Percentiles rank a stretch among this genome's conserved stretches.
Evolutionary conservation across 1,139 yeast species (phyloP).

Genomic region (Neolecta irregularis): DNA sequence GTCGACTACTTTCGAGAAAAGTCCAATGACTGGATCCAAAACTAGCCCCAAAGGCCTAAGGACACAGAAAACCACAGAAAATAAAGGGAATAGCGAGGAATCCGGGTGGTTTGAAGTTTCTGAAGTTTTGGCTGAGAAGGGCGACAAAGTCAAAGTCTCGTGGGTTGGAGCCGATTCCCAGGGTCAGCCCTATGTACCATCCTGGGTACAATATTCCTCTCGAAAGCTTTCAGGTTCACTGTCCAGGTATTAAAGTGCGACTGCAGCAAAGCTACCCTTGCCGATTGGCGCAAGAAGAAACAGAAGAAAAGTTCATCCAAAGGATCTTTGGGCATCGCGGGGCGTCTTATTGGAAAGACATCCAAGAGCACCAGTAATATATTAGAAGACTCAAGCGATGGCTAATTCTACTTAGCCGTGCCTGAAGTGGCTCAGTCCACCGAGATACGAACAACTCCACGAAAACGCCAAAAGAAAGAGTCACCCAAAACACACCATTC

Average conservation of each 20-base stretch:
- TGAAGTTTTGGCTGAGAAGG: slow-evolving; percentile 1
- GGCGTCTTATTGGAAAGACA: too few relatives aligned
- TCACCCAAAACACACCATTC: too few relatives aligned
- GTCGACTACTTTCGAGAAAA: background rate
- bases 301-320: too few relatives aligned
- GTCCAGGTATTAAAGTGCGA: background rate
- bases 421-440: too few relatives aligned
- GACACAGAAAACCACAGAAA: background rate
- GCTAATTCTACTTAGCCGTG: too few relatives aligned
- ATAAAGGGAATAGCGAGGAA: background rate
- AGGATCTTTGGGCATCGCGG: too few relatives aligned
- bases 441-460: too few relatives aligned
- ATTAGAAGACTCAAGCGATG: too few relatives aligned
- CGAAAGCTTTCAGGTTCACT: background rate
- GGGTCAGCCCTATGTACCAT: slow-evolving; percentile 1
- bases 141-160: slow-evolving; percentile 2
- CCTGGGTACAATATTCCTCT: background rate
- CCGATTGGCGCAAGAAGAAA: too few relatives aligned
- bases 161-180: slow-evolving; percentile 2
- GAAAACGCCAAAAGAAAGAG: too few relatives aligned
- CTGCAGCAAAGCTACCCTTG: slow-evolving; percentile 2
- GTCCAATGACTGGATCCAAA: background rate
- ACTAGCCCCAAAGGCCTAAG: background rate
- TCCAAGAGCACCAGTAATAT: too few relatives aligned
- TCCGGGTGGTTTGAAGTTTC: slow-evolving; percentile 2